Base-by-base conservation (phyloP, 2,329 filamentous ascomycete species). In the Exophiala phaeomuriformis region DNA sequence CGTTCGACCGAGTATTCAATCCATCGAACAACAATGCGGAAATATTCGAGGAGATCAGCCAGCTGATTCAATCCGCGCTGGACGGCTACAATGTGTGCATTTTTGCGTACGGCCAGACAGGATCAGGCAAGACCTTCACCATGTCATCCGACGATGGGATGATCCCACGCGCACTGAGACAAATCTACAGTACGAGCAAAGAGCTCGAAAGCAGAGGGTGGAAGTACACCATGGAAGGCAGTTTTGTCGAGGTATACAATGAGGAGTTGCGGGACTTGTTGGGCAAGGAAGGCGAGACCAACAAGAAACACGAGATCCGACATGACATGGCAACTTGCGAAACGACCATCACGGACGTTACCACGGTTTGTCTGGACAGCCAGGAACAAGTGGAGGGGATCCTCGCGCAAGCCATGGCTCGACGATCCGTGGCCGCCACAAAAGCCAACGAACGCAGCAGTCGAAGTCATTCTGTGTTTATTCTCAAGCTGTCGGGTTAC, bases 1-100 rank as follows among this genome's bases (percentile, higher is more conserved):
- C 87, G 42, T 98, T 97, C 66, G 93, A 98, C 66, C 85, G 90
- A 5, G 90, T 97, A 0, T 98, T 98, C 66, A 79, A 84, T 0
- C 90, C 90, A 0, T 71, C 74, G 0, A 82, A 85, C 1, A 80
- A 85, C 61, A 98, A 98, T 66, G 77, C 82, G 12, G 86, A 95
- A 61, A 84, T 98, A 1, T 98, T 98, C 67, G 88, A 88, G 51
- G 93, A 98, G 67, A 97, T 97, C 66, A 94, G 89, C 52, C 93
- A 98, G 67, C 80, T 98, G 33, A 90, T 98, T 1, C 93, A 98
- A 71, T 95, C 88, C 63, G 93, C 94, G 0, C 77, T 98, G 37
- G 93, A 98, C 65, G 93, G 93, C 1, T 98, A 95, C 75, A 98
- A 97, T 63, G 93, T 98, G 48, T 97, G 91, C 71, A 97, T 98